Base-by-base conservation (phyloP, 805 yeast genomes). In the Lachancea cidri region DNA sequence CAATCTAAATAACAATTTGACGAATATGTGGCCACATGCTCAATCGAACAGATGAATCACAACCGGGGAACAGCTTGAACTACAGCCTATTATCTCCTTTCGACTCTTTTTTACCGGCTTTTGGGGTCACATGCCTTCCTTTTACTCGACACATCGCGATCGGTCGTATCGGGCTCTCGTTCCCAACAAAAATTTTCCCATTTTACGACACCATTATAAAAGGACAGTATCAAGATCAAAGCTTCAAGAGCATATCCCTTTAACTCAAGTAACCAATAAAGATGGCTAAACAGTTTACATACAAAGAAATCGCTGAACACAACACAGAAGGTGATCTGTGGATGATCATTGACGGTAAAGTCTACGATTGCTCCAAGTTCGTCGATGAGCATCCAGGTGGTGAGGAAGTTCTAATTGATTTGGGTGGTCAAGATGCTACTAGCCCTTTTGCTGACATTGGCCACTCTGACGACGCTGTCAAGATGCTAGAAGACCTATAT, bases 381-480 rank as follows among this genome's bases (percentile, higher is more conserved):
- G 50, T 70, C 49, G 74, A 70, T 41, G 74, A 71, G 49, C 83
- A 77, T 58, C 83, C 83, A 18, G 95, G 95, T 58, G 95, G 95
- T 43, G 83, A 81, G 42, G 95, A 86, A 58, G 84, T 86, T 24
- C 70, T 86, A 43, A 65, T 77, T 38, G 95, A 86, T 52, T 74
- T 79, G 57, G 95, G 84, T 24, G 96, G 95, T 33, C 73, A 74
- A 45, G 95, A 87, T 60, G 89, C 88, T 43, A 86, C 96, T 7
- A 77, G 76, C 39, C 79, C 87, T 36, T 75, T 91, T 74, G 79
- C 81, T 5, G 97, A 91, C 55, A 89, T 93, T 60, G 99, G 99
- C 27, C 99, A 93, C 68, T 87, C 98, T 27, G 97, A 89, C 48
- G 96, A 89, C 52, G 98, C 99, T 31, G 79, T 81, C 53, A 93